These are phyloP conservation scores for Umbelopsis sp. DNA, from an alignment of 192 early-diverging fungal species.

Conservation along the genomic window DNA sequence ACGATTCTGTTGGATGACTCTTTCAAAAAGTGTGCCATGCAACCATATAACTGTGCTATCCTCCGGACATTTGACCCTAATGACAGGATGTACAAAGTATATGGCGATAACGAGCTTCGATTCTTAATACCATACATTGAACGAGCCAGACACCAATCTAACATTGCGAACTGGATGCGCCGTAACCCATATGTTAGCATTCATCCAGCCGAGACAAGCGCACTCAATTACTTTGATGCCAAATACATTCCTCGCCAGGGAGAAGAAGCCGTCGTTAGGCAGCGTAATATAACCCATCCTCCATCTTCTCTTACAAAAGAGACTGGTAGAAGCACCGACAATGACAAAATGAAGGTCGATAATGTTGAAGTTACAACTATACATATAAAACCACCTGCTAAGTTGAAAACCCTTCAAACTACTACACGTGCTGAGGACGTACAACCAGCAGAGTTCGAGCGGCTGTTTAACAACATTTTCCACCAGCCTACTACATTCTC, in stretches of 20 bases:
- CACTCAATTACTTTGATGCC: slow-evolving; percentile 1
- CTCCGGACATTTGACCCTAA: neutral
- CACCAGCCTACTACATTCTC: neutral
- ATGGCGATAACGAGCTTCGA: slow-evolving; percentile 6
- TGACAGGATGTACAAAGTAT: slow-evolving; percentile 1
- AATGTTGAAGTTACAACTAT: too few relatives aligned
- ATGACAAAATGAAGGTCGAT: too few relatives aligned
- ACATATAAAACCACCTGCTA: too few relatives aligned
- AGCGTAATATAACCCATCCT: too few relatives aligned
- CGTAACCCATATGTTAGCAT: neutral
- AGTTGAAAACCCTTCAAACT: too few relatives aligned
- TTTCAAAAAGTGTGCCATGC: neutral
- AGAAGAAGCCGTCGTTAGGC: neutral
- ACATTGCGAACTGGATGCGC: slow-evolving; percentile 15
- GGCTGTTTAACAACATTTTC: neutral
- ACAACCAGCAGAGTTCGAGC: neutral
- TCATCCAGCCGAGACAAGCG: slow-evolving; percentile 2
- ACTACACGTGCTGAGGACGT: too few relatives aligned
- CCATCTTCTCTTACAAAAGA: too few relatives aligned
- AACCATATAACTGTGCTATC: slow-evolving; percentile 2
- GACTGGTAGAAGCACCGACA: too few relatives aligned
- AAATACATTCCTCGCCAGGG: neutral
- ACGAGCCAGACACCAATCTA: neutral
- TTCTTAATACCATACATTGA: slow-evolving; percentile 16
- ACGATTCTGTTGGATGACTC: slow-evolving; percentile 8